Conservation (phyloP, 129 eudicot species). For the Flaveria bidentis region DNA sequence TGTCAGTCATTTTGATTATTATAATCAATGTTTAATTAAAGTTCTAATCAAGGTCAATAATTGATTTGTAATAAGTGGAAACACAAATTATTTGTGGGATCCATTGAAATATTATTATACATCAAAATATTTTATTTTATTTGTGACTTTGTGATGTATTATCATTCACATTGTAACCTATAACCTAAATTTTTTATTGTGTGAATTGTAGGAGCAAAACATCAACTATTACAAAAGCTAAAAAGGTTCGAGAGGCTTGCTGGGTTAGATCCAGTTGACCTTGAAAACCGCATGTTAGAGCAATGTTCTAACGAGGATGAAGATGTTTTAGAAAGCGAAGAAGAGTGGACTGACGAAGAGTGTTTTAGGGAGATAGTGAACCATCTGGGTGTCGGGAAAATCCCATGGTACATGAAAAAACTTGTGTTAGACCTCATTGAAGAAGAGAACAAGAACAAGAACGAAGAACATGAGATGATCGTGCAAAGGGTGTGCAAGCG, state of each 20-base stretch:
- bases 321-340: slow-evolving; percentile 27
- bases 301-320: slow-evolving; percentile 34
- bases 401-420: slow-evolving; percentile 56
- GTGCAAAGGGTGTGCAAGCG: slow-evolving; percentile 48
- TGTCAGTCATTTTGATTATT: slow-evolving; percentile 35
- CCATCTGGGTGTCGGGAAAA: slow-evolving; percentile 25
- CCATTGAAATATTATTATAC: neutral
- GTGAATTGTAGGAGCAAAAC: slow-evolving; percentile 59
- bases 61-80: slow-evolving; percentile 30
- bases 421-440: slow-evolving; percentile 53
- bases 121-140: neutral
- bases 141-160: slow-evolving; percentile 2
- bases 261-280: slow-evolving; percentile 75
- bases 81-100: slow-evolving; percentile 31
- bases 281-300: slow-evolving; percentile 70
- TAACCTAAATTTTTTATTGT: neutral
- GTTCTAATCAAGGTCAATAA: slow-evolving; percentile 26
- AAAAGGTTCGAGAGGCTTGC: slow-evolving; percentile 76
- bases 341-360: slow-evolving; percentile 15
- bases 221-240: slow-evolving; percentile 70
- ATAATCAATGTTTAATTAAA: neutral
- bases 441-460: slow-evolving; percentile 48
- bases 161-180: neutral
- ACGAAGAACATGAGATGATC: slow-evolving; percentile 26
- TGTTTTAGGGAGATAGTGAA: slow-evolving; percentile 32